phyloP scores from a whole-genome alignment of 768 basidiomycete genomes.

The Saitozyma podzolica region DNA sequence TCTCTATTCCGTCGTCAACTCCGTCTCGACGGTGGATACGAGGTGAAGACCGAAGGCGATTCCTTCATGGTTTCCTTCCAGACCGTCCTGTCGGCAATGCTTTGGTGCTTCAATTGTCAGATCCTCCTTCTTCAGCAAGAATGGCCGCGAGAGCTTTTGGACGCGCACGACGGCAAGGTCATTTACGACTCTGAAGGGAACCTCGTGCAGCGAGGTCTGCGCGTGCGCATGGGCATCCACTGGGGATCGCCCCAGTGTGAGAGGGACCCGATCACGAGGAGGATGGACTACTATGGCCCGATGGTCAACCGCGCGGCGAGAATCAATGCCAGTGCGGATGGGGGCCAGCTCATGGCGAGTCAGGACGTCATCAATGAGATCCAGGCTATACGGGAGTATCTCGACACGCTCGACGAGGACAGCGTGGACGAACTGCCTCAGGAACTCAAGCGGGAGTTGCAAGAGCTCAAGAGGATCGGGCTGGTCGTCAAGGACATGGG shows the following conservation, averaged over 20 bases:
- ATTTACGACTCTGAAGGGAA: conserved; percentile 66
- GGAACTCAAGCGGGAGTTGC: conserved; percentile 58
- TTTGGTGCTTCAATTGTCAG: conserved; percentile 89
- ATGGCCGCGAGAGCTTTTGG: conserved; percentile 93
- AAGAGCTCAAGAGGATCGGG: conserved; percentile 72
- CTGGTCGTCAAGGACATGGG: conserved; percentile 74
- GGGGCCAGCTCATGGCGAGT: conserved; percentile 92
- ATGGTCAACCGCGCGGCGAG: conserved; percentile 93
- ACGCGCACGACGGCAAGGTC: conserved; percentile 85
- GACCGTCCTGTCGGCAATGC: conserved; percentile 75
- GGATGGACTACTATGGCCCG: conserved; percentile 98
- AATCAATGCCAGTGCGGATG: conserved; percentile 76
- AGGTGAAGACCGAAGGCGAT: conserved; percentile 99
- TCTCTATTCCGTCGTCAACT: conserved; percentile 77
- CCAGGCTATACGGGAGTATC: conserved; percentile 59
- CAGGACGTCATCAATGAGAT: conserved; percentile 67
- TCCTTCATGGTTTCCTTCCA: conserved; percentile 99
- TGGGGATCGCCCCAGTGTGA: conserved; percentile 88
- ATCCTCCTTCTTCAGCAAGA: conserved; percentile 72
- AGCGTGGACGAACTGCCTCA: conserved; percentile 47
- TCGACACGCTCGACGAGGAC: conserved; percentile 48
- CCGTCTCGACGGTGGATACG: conserved; percentile 89
- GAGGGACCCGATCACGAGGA: conserved; percentile 80
- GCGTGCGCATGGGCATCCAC: conserved; percentile 97
- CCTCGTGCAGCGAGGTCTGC: conserved; percentile 79